Evolutionary conservation across 176 grass and related monocot species (phyloP), one percentile per base, ranked within the genome.

Genomic region (Oryza meridionalis): DNA sequence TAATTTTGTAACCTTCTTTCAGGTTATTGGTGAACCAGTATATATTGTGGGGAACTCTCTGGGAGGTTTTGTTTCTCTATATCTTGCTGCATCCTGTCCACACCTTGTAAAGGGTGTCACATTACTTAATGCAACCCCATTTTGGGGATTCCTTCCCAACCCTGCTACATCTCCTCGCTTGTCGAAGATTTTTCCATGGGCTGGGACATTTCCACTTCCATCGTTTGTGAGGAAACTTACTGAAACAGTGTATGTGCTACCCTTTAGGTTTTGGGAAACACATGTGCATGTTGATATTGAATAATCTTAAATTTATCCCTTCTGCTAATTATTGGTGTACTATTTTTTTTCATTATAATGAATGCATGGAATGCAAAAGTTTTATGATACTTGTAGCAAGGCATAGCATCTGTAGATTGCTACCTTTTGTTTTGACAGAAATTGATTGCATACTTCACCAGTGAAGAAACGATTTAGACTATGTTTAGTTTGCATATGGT

Each of bases 121-220:
- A 24, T 79, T 99, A 84, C 93, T 99, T 80, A 99, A 99, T 77
- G 96, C 93, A 68, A 96, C 96, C 74, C 96, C 96, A 62, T 94
- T 99, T 82, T 99, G 96, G 96, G 91, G 93, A 53, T 99, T 99
- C 85, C 88, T 99, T 73, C 96, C 93, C 17, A 99, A 99, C 74
- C 89, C 93, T 76, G 35, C 80, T 78, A 92, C 85, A 88, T 99
- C 96, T 61, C 96, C 93, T 75, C 53, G 31, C 26, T 45, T 99
- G 67, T 96, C 91, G 15, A 99, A 92, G 84, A 86, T 96, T 49
- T 92, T 99, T 82, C 91, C 89, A 29, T 96, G 96, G 93, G 84
- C 89, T 40, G 96, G 96, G 79, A 96, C 96, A 43, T 99, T 99
- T 90, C 96, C 96, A 82, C 91, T 99, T 69, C 96, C 96, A 38